Conservation (phyloP, 108 stramenopile genomes). For the Cyclotella atomus region DNA sequence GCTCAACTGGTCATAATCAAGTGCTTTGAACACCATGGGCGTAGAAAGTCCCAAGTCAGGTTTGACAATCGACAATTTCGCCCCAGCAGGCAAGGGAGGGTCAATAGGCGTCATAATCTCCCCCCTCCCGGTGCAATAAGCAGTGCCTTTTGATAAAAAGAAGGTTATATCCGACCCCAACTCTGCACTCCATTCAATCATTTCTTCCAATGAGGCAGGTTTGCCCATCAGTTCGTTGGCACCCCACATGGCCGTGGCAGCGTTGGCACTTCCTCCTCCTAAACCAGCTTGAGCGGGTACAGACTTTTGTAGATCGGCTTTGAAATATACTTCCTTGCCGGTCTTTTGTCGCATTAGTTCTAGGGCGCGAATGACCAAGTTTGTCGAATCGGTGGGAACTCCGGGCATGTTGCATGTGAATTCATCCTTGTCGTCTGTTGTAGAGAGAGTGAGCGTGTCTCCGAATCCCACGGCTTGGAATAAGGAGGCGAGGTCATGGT, state of each 20-base stretch:
- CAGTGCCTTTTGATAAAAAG: constrained; percentile 92
- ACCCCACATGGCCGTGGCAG: constrained; percentile 95
- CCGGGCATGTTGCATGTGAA: constrained; percentile 92
- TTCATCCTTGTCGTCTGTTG: constrained; percentile 42
- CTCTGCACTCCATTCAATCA: constrained; percentile 91
- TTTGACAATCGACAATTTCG: constrained; percentile 84
- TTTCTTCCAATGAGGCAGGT: constrained; percentile 83
- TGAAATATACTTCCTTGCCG: constrained; percentile 54
- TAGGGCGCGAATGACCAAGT: constrained; percentile 90
- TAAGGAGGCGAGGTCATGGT: constrained; percentile 94
- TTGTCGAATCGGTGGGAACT: constrained; percentile 85
- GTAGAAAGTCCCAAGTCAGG: constrained; percentile 91
- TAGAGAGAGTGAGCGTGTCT: constrained; percentile 75
- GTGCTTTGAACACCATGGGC: constrained; percentile 88
- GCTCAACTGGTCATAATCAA: constrained; percentile 85
- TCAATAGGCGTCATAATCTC: constrained; percentile 91
- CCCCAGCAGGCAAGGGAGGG: constrained; percentile 72
- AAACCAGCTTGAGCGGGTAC: constrained; percentile 94
- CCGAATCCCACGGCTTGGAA: constrained; percentile 96
- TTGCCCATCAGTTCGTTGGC: constrained; percentile 89
- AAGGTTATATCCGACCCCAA: constrained; percentile 96
- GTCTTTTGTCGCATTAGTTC: constrained; percentile 90
- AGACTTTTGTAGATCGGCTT: constrained; percentile 88
- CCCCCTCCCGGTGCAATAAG: constrained; percentile 96
- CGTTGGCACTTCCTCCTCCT: constrained; percentile 94